Percentiles rank a stretch among this genome's conserved stretches.
Evolutionary conservation across 768 basidiomycete genomes (phyloP).

Genomic region (Tephrocybe sp.): DNA sequence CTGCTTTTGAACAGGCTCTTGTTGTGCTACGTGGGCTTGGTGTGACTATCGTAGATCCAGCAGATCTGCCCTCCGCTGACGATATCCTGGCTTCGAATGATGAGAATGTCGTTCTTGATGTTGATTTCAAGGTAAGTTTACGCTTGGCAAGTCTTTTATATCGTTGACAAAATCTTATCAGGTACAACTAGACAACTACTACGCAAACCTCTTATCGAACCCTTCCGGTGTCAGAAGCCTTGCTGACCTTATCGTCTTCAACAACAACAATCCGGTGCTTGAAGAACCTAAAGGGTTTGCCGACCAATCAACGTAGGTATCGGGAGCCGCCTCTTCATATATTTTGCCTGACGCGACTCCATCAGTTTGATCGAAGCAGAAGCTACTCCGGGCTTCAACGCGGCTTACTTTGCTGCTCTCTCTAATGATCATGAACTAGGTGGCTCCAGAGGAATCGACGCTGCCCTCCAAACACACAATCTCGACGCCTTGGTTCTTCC

Average conservation of each 20-base stretch:
- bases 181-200: conserved; percentile 56
- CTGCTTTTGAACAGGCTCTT: conserved; percentile 42
- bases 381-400: conserved; percentile 40
- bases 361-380: conserved; percentile 37
- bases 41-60: conserved; percentile 59
- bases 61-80: conserved; percentile 56
- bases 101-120: conserved; percentile 52
- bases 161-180: conserved; percentile 21
- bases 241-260: conserved; percentile 58
- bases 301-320: conserved; percentile 36
- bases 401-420: conserved; percentile 44
- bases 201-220: conserved; percentile 44
- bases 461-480: conserved; percentile 40
- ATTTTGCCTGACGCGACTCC: neutral
- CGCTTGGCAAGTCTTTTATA: neutral
- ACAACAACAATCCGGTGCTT: conserved; percentile 48
- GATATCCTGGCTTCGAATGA: conserved; percentile 50
- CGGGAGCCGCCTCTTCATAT: no score
- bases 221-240: conserved; percentile 57
- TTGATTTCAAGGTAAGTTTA: conserved; percentile 56
- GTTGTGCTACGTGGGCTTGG: conserved; percentile 38
- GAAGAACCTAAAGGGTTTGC: conserved; percentile 43
- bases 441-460: conserved; percentile 54
- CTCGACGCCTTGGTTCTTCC: conserved; percentile 58
- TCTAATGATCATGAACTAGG: conserved; percentile 47